Conservation (phyloP, 768 basidiomycete species). For the Suillus americanus region DNA sequence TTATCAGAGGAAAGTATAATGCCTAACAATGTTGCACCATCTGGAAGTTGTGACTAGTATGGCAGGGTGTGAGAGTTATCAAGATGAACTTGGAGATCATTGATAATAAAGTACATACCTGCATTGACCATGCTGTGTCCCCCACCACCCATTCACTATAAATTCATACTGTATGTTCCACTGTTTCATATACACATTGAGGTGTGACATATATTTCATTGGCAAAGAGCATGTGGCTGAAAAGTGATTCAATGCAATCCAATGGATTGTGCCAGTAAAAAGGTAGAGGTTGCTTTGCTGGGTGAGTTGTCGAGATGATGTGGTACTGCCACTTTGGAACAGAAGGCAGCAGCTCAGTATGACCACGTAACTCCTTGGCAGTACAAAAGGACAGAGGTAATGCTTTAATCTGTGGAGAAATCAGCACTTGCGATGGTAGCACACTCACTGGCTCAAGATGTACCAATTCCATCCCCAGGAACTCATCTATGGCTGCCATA, state of each 20-base stretch:
- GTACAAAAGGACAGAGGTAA: conserved; percentile 15
- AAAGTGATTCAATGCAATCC: conserved; percentile 27
- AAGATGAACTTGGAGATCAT: too few species aligned
- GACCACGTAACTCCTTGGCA: conserved; percentile 18
- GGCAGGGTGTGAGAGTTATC: too few species aligned
- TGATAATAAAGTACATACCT: too few species aligned
- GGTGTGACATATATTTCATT: conserved; percentile 25
- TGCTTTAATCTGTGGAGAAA: not conserved
- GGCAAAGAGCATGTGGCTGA: conserved; percentile 24
- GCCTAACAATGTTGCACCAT: conserved; percentile 21
- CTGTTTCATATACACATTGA: conserved; percentile 11
- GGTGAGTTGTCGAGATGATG: conserved; percentile 7
- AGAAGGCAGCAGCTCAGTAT: conserved; percentile 20
- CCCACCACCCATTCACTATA: too few species aligned
- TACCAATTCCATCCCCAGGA: too few species aligned
- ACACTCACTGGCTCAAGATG: too few species aligned
- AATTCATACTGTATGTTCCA: conserved; percentile 7
- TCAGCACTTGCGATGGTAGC: not conserved
- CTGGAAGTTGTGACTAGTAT: conserved; percentile 2
- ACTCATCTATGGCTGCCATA: too few species aligned
- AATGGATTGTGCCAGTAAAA: conserved; percentile 31
- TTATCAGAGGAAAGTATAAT: conserved; percentile 28
- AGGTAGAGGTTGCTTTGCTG: conserved; percentile 23
- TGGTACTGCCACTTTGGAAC: conserved; percentile 22
- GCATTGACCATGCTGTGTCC: too few species aligned